phyloP scores from a whole-genome alignment of 2,329 filamentous ascomycete species.

The Purpureocillium takamizusanense region DNA sequence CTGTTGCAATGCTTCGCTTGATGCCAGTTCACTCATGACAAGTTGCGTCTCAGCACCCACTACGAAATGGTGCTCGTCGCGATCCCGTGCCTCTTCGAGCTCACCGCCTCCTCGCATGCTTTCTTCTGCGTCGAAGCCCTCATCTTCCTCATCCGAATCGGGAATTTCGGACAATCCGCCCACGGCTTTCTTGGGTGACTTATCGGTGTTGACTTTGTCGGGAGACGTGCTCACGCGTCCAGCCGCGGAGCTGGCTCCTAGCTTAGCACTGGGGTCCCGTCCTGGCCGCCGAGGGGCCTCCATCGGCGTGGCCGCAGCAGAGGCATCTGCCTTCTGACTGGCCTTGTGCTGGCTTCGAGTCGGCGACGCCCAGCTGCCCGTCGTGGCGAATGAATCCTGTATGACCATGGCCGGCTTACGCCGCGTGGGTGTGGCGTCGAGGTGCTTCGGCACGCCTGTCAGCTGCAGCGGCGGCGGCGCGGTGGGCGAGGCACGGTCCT shows the following conservation, averaged over 20 bases:
- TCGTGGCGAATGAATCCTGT: slow-evolving; percentile 35
- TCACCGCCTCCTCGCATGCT: slow-evolving; percentile 11
- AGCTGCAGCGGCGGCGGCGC: slow-evolving; percentile 13
- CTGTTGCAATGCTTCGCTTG: slow-evolving; percentile 10
- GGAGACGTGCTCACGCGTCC: slow-evolving; percentile 9
- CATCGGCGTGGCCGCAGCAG: slow-evolving; percentile 9
- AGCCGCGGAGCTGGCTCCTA: slow-evolving; percentile 2
- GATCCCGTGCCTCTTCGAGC: slow-evolving; percentile 7
- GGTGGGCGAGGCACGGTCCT: slow-evolving; percentile 21
- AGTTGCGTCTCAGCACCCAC: slow-evolving; percentile 25
- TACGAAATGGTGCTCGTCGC: slow-evolving; percentile 11
- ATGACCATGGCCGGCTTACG: slow-evolving; percentile 25
- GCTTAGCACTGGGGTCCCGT: no score
- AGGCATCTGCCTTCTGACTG: background rate
- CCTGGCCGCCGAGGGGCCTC: slow-evolving; percentile 2
- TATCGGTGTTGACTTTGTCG: background rate
- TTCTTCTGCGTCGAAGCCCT: slow-evolving; percentile 9
- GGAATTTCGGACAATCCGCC: slow-evolving; percentile 29
- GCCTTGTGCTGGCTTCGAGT: slow-evolving; percentile 12
- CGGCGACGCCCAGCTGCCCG: slow-evolving; percentile 20
- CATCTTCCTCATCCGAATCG: slow-evolving; percentile 38
- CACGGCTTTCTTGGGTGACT: background rate
- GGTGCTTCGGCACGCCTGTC: slow-evolving; percentile 9
- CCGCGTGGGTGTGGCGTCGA: slow-evolving; percentile 10
- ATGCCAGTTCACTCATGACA: slow-evolving; percentile 22